These are phyloP conservation scores for Mrakia hoshinonis DNA, from an alignment of 768 basidiomycete species.

Conservation along the genomic window DNA sequence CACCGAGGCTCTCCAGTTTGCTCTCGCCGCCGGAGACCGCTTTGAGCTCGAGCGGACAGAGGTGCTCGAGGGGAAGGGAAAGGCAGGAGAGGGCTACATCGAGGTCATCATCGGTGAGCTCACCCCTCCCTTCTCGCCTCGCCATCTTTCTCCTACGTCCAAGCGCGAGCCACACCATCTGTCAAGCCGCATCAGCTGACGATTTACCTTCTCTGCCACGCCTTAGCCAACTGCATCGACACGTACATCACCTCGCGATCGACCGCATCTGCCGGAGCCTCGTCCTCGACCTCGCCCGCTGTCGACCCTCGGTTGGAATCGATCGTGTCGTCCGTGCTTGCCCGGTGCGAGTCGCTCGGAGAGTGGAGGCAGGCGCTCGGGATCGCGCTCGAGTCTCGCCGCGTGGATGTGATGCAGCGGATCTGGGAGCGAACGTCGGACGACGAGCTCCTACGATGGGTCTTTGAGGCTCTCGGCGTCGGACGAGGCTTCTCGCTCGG, in stretches of 20 bases:
- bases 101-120: slow-evolving; percentile 88
- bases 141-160: neutral
- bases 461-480: slow-evolving; percentile 84
- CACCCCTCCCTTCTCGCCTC: neutral
- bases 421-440: slow-evolving; percentile 69
- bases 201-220: slow-evolving; percentile 2
- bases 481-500: slow-evolving; percentile 53
- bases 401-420: slow-evolving; percentile 73
- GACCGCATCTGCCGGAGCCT: slow-evolving; percentile 34
- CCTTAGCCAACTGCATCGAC: slow-evolving; percentile 86
- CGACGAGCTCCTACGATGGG: slow-evolving; percentile 70
- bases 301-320: slow-evolving; percentile 69
- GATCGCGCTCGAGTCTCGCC: slow-evolving; percentile 82
- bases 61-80: slow-evolving; percentile 46
- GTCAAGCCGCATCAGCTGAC: no score
- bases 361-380: slow-evolving; percentile 66
- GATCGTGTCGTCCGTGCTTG: slow-evolving; percentile 72
- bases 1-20: slow-evolving; percentile 90
- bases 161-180: neutral
- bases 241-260: slow-evolving; percentile 68
- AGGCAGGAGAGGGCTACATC: slow-evolving; percentile 66
- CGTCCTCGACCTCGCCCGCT: slow-evolving; percentile 24
- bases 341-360: slow-evolving; percentile 9
- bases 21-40: slow-evolving; percentile 76
- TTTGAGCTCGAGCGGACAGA: slow-evolving; percentile 51